Evolutionary conservation across 139 green algal species (phyloP), one percentile per base, ranked within the genome.

Genomic region (Asterochloris erici): DNA sequence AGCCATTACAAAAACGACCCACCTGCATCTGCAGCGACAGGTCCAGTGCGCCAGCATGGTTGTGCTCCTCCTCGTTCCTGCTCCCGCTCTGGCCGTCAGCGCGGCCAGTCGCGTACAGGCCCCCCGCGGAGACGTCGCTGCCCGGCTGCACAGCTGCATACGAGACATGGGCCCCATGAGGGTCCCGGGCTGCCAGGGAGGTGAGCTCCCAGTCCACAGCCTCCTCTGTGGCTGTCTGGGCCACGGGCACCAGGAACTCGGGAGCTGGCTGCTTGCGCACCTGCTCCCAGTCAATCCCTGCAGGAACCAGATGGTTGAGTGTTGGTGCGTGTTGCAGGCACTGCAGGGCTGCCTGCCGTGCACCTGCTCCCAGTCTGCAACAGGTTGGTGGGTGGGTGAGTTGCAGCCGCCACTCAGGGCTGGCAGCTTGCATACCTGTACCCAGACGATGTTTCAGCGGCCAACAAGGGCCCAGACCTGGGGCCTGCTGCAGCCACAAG

Each of bases 211-310:
- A 87, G 47, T 87, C 81, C 29, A 83, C 24, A 19, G 73, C 84
- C 14, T 83, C 81, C 23, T 83, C 81, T 12, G 79, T 75, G 11
- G 64, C 63, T n/a, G 16, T n/a, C 23, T n/a, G 69, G 14, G n/a
- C 66, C 26, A 54, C 24, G 11, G 75, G 62, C 23, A 28, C 71
- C 24, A 73, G 19, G 19, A 82, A 70, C 12, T 74, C 71, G 2
- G 83, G 83, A 13, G 83, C 73, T 0, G 47, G 6, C 70, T 78
- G 64, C 24, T 81, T 73, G 12, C 83, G 63, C 17, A 91, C 29
- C 4, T 38, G 68, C 12, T 86, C 79, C 89, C 89, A 92, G n/a
- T 88, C 78, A 9, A 90, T 54, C 16, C 82, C 86, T 63, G 74
- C 73, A n/a, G 68, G 26, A 4, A 38, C 68, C 0, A 12, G 27